Evolutionary conservation across 1,284 basidiomycete species (phyloP).

Genomic region (Cutaneotrichosporon sp.): DNA sequence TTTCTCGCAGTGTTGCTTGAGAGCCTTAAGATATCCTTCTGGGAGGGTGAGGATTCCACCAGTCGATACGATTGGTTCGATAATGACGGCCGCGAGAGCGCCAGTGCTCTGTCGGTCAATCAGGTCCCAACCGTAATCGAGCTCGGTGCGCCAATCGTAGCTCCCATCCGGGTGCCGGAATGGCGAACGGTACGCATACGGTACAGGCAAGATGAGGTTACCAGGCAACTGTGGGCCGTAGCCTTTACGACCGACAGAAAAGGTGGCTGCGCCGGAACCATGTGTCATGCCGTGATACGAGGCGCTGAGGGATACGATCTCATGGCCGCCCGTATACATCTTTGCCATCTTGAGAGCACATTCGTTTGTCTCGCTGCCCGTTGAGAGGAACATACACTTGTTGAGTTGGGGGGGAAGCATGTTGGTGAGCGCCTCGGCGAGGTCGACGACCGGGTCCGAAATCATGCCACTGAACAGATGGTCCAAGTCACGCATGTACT

Average conservation of each 20-base stretch:
- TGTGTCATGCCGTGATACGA: slow-evolving; percentile 43
- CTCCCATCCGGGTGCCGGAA: slow-evolving; percentile 39
- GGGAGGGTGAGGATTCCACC: slow-evolving; percentile 42
- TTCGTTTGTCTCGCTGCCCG: slow-evolving; percentile 42
- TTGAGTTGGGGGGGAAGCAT: slow-evolving; percentile 33
- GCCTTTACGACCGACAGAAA: slow-evolving; percentile 35
- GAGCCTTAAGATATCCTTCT: slow-evolving; percentile 33
- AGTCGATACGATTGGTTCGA: slow-evolving; percentile 55
- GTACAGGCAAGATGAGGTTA: slow-evolving; percentile 31
- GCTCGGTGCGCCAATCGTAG: slow-evolving; percentile 47
- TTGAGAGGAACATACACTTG: slow-evolving; percentile 40
- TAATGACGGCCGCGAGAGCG: slow-evolving; percentile 38
- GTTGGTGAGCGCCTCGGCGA: slow-evolving; percentile 30
- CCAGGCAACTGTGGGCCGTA: slow-evolving; percentile 41
- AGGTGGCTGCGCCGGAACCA: slow-evolving; percentile 41
- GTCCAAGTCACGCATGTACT: slow-evolving; percentile 36
- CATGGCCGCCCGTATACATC: slow-evolving; percentile 42
- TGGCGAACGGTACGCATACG: slow-evolving; percentile 36
- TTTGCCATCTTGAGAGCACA: slow-evolving; percentile 46
- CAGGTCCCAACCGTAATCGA: slow-evolving; percentile 43
- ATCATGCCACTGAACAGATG: slow-evolving; percentile 43
- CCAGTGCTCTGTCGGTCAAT: slow-evolving; percentile 42
- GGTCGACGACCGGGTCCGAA: slow-evolving; percentile 36
- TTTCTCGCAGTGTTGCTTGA: slow-evolving; percentile 37
- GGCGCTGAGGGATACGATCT: slow-evolving; percentile 38